Evolutionary conservation across 768 basidiomycete genomes (phyloP), one percentile per base, ranked within the genome.

Genomic region (Boletus coccyginus): DNA sequence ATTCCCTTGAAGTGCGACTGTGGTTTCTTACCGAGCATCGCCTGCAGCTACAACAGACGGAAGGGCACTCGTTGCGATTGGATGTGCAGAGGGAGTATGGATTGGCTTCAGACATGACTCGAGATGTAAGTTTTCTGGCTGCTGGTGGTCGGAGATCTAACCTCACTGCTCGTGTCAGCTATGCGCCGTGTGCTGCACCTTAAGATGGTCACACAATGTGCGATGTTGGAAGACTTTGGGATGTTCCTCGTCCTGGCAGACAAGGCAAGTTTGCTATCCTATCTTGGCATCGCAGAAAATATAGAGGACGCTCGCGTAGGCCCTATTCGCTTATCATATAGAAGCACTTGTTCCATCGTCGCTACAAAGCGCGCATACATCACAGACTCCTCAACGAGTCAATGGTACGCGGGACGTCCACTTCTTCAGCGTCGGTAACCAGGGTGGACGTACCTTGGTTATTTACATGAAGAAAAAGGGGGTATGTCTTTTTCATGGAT

Each of bases 391-490:
- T 3, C 94, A 98, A 69, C 90, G 94, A 61, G 78, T 98, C 39
- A 93, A 89, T 65, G 90, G 92, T 0, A 90, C 85, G 39, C 90
- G 90, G 68, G 94, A 98, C 60, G 93, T 98, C 11, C 88, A 92
- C 59, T 98, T 96, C 77, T 98, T 99, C 77, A 90, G 89, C 63
- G 92, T 96, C 27, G 96, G 96, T 6, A 87, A 83, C 47, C 79
- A 98, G 19, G 85, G 87, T 47, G 89, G 88, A 13, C 84, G 96
- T 7, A 97, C 95, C 0, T 77, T 99, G 21, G 88, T 98, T 27
- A 86, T 96, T 42, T 96, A 92, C 69, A 95, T 97, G 89, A 94
- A 94, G 80, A 92, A 90, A 73, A 95, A 95, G 75, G 91, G 91
- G 42, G 85, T 85, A 61, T 36, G 81, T 68, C 5, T 16, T 47